phyloP scores from a whole-genome alignment of 306 rosid genomes.

The Cicer cuneatum region DNA sequence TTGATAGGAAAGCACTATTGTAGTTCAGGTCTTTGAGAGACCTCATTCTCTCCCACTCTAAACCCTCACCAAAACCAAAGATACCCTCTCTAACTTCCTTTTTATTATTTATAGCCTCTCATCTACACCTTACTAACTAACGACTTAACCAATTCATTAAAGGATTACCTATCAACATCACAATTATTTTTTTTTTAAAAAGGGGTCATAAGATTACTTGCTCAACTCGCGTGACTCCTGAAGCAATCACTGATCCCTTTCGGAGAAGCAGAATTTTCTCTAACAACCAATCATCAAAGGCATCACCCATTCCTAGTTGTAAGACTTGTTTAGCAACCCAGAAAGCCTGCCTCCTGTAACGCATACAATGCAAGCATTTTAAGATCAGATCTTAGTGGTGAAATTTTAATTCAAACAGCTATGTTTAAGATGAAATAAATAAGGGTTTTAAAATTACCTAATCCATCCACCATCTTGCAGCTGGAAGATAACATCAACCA shows the following conservation, averaged over 20 bases:
- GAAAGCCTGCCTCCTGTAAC: slow-evolving; percentile 85
- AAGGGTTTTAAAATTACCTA: slow-evolving; percentile 60
- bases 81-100: neutral
- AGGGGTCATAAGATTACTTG: slow-evolving; percentile 58
- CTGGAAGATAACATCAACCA: slow-evolving; percentile 94
- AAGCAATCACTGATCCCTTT: slow-evolving; percentile 85
- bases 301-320: slow-evolving; percentile 99
- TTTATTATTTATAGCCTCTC: neutral
- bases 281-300: slow-evolving; percentile 97
- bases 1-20: neutral
- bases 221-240: slow-evolving; percentile 82
- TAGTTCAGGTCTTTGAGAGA: neutral
- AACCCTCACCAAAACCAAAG: neutral
- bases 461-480: slow-evolving; percentile 99
- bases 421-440: slow-evolving; percentile 11
- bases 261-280: slow-evolving; percentile 92
- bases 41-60: neutral
- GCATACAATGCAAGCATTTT: slow-evolving; percentile 35
- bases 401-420: slow-evolving; percentile 30
- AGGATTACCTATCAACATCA: slow-evolving; percentile 10
- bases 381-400: slow-evolving; percentile 31
- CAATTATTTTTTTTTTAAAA: slow-evolving; percentile 15
- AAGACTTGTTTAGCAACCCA: slow-evolving; percentile 98
- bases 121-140: neutral
- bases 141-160: neutral